These are phyloP conservation scores for Leccinellum luteum DNA, from an alignment of 768 basidiomycete species.

Conservation along the genomic window DNA sequence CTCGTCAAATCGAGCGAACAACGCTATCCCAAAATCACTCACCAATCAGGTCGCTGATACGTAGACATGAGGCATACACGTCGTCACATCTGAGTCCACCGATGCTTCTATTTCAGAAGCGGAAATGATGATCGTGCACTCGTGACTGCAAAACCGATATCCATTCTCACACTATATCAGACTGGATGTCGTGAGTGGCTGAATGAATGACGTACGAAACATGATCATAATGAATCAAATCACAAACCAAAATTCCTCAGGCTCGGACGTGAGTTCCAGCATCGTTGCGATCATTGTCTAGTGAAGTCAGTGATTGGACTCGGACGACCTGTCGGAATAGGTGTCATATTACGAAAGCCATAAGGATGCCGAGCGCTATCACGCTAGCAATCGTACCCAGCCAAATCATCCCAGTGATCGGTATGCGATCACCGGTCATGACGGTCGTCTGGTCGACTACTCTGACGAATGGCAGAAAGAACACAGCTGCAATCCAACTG, in stretches of 20 bases:
- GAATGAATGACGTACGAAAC: background rate
- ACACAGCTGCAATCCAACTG: conserved; percentile 48
- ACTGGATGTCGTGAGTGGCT: background rate
- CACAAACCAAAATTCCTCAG: conserved; percentile 49
- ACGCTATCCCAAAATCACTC: background rate
- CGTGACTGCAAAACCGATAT: conserved; percentile 45
- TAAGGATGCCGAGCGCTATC: no score
- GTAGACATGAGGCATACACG: background rate
- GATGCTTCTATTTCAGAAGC: background rate
- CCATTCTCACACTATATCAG: conserved; percentile 35
- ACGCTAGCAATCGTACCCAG: no score
- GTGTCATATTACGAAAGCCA: conserved; percentile 24
- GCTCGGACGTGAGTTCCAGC: conserved; percentile 42
- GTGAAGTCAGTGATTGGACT: no score
- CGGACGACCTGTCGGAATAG: no score
- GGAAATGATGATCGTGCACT: conserved; percentile 24
- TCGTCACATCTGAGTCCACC: no score
- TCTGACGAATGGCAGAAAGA: conserved; percentile 40
- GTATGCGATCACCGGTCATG: conserved; percentile 29
- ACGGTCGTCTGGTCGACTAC: conserved; percentile 43
- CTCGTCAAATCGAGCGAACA: background rate
- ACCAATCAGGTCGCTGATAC: conserved; percentile 8
- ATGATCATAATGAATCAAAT: background rate
- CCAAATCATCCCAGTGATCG: conserved; percentile 46
- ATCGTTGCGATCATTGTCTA: no score